Evolutionary conservation across 2,329 filamentous ascomycete species (phyloP), one percentile per base, ranked within the genome.

Genomic region (Botrytis cinerea): DNA sequence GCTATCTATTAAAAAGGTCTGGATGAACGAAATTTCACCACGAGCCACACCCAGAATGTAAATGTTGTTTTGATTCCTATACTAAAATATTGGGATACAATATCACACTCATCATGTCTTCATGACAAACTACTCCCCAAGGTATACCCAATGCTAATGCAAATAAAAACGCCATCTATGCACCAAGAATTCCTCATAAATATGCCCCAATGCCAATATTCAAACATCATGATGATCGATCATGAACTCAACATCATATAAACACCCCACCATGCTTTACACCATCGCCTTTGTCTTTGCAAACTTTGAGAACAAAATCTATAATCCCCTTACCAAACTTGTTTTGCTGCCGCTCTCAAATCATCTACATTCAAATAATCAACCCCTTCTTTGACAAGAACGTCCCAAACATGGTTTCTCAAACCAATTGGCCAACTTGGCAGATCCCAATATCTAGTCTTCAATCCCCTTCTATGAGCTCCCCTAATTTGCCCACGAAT

Each of bases 351-450:
- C 14, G 82, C 86, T 73, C 82, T 81, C 72, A 91, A 79, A 78
- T 91, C 87, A 80, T 91, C 90, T 8, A 88, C 87, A 79, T 90
- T 91, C 70, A 92, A 77, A 62, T 90, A 81, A 78, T 90, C 89
- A 6, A 88, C 86, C 0, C 87, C 89, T 75, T 89, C 87, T n/a
- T 83, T 80, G 18, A 87, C 79, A 48, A 91, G 77, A 2, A 85
- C 81, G 70, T 85, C 82, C 89, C 89, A 91, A 14, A 91, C 81
- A 68, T 84, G 83, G 78, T 90, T 87, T 66, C 89, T 83, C 57
- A 86, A 77, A 28, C 83, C 82, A 10, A 87, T 77, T 2, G 89
- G 89, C 88, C 88, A 90, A 25, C 80, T 80, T 0, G 89, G 89
- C 16, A 87, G 81, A 38, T 87, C 86, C 89, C 89, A 91, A 77